Conservation (phyloP, 2,329 filamentous ascomycete genomes). For the Colletotrichum australisinense region DNA sequence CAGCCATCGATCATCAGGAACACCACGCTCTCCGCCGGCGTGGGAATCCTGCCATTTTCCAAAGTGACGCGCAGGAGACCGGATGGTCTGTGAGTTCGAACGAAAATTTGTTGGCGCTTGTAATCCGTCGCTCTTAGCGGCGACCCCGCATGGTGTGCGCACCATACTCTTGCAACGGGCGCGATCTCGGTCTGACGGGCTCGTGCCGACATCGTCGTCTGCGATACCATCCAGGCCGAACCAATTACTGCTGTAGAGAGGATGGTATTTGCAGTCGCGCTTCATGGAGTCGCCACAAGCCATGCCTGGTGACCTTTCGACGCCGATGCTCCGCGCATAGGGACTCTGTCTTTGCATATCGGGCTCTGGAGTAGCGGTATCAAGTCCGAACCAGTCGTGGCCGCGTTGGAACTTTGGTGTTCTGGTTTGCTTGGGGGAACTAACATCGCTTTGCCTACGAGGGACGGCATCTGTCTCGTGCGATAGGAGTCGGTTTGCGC, state of each 20-base stretch:
- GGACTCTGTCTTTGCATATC: background rate
- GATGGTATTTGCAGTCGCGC: background rate
- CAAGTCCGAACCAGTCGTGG: slow-evolving; percentile 33
- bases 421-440: background rate
- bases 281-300: background rate
- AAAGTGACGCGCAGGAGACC: background rate
- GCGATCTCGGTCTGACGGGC: slow-evolving; percentile 1
- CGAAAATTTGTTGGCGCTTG: slow-evolving; percentile 24
- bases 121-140: slow-evolving; percentile 16
- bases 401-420: slow-evolving; percentile 3
- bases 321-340: background rate
- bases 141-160: slow-evolving; percentile 15
- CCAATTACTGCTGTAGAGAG: slow-evolving; percentile 23
- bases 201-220: background rate
- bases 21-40: slow-evolving; percentile 7
- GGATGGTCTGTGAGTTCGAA: background rate
- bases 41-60: slow-evolving; percentile 10
- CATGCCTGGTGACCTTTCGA: background rate
- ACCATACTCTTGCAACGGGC: slow-evolving; percentile 1
- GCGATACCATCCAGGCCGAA: slow-evolving; percentile 26
- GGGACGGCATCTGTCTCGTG: background rate
- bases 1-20: slow-evolving; percentile 24
- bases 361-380: background rate
- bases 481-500: background rate
- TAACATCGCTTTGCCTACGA: background rate